phyloP scores from a whole-genome alignment of 345 rosid genomes.

The Hibiscus tridactylites region DNA sequence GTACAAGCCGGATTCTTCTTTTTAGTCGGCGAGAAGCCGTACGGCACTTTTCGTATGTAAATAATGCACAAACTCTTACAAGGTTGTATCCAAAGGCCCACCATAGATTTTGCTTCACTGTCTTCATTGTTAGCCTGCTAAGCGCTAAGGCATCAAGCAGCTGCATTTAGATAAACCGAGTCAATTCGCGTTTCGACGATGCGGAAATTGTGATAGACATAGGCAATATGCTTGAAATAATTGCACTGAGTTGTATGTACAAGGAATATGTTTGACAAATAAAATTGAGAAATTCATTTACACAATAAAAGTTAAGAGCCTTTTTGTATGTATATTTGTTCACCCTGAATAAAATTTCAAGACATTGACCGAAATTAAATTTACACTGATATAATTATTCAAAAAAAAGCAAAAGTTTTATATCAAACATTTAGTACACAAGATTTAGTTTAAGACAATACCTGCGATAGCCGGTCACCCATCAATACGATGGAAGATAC shows the following conservation, averaged over 20 bases:
- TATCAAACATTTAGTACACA: too few relatives aligned
- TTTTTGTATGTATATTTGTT: too few relatives aligned
- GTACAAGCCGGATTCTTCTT: background rate
- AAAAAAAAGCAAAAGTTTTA: too few relatives aligned
- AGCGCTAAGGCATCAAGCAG: slow-evolving; percentile 91
- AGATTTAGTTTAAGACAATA: slow-evolving; percentile 13
- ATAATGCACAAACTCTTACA: slow-evolving; percentile 42
- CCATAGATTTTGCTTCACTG: slow-evolving; percentile 93
- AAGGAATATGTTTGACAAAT: background rate
- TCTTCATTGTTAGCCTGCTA: slow-evolving; percentile 91
- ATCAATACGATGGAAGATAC: slow-evolving; percentile 86
- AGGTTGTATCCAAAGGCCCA: slow-evolving; percentile 98
- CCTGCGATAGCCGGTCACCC: slow-evolving; percentile 90
- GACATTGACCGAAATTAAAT: too few relatives aligned
- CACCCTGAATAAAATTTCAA: too few relatives aligned
- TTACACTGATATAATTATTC: too few relatives aligned
- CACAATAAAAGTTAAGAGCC: too few relatives aligned
- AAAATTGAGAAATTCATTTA: background rate
- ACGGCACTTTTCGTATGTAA: background rate
- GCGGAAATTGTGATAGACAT: background rate
- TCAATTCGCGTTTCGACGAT: slow-evolving; percentile 1
- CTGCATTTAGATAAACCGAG: slow-evolving; percentile 30
- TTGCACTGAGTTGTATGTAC: background rate
- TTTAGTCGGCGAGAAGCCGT: background rate
- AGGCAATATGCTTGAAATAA: background rate